Base-by-base conservation (phyloP, 2,329 filamentous ascomycete genomes). In the Stenocarpella maydis region DNA sequence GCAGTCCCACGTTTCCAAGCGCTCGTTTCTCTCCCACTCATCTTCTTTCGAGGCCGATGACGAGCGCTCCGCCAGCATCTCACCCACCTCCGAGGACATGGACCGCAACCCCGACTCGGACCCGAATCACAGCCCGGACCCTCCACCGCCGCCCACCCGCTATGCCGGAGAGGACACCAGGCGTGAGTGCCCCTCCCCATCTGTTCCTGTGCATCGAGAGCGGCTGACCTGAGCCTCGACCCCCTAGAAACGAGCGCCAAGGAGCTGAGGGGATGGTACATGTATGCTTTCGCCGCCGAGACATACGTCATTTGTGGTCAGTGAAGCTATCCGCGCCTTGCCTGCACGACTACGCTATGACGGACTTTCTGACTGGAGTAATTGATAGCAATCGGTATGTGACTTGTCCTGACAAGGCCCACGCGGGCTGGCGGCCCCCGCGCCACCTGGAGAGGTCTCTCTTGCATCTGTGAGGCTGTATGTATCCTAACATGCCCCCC, bases 281-380 rank as follows among this genome's bases (percentile, higher is more conserved):
- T 92, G 78, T 98, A 98, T 83, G 92, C 92, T 50, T 98, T 97
- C 86, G 96, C 96, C 28, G 94, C 95, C 24, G 96, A 99, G 82
- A 95, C 97, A 66, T 98, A 98, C 79, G 93, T 97, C 19, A 93
- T 98, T 68, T 98, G 96, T 80, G 95, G 95, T 93, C 80, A 78
- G 90, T 83, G 21, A 28, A 24, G 2, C 14, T n/a, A 6, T 49
- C 28, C 41, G 26, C 21, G 28, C 9, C 4, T 4, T 14, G 39
- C 4, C 37, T 24, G 53, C 21, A 45, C 17, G 7, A 49, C 6
- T n/a, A 19, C 8, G 47, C 31, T 50, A n/a, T n/a, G n/a, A n/a
- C 53, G 34, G 47, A 41, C 34, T 21, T 21, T 34, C 65, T 71
- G 60, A 67, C 69, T 49, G 45, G 10, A 34, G 43, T 31, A 47